Evolutionary conservation across 1,284 basidiomycete species (phyloP).

Genomic region (Trichosporon coremiiforme): DNA sequence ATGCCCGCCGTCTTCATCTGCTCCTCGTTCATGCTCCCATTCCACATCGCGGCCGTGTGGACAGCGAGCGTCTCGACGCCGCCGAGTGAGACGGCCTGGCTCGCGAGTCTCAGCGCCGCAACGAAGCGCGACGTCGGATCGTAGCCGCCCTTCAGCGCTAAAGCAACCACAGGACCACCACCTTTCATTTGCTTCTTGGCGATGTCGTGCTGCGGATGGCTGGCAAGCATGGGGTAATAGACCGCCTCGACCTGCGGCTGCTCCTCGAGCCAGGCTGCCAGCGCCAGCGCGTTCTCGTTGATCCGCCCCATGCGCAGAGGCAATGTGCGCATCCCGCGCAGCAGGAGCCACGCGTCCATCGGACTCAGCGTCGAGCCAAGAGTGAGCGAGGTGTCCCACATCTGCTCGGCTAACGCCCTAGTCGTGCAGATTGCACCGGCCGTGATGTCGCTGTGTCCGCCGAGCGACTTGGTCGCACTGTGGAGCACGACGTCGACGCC

Average conservation of each 20-base stretch:
- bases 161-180: constrained; percentile 26
- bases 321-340: constrained; percentile 25
- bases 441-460: constrained; percentile 29
- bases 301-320: constrained; percentile 27
- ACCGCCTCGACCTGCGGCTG: constrained; percentile 23
- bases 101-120: constrained; percentile 24
- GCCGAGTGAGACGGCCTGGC: constrained; percentile 27
- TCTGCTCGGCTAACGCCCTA: neutral
- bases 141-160: constrained; percentile 23
- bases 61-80: constrained; percentile 29
- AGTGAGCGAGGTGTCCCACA: constrained; percentile 28
- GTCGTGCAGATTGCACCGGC: constrained; percentile 28
- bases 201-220: constrained; percentile 25
- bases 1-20: constrained; percentile 27
- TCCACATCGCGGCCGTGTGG: constrained; percentile 29
- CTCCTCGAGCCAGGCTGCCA: constrained; percentile 25
- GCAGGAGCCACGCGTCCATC: constrained; percentile 29
- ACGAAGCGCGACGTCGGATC: constrained; percentile 25
- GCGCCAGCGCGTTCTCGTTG: constrained; percentile 27
- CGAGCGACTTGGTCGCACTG: constrained; percentile 26
- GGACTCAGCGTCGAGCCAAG: constrained; percentile 26
- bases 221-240: constrained; percentile 26
- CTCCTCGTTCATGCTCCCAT: constrained; percentile 26
- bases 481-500: constrained; percentile 29
- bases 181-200: constrained; percentile 27